Conservation (phyloP, 2,329 filamentous ascomycete species). For the Cladosporium colombiae region DNA sequence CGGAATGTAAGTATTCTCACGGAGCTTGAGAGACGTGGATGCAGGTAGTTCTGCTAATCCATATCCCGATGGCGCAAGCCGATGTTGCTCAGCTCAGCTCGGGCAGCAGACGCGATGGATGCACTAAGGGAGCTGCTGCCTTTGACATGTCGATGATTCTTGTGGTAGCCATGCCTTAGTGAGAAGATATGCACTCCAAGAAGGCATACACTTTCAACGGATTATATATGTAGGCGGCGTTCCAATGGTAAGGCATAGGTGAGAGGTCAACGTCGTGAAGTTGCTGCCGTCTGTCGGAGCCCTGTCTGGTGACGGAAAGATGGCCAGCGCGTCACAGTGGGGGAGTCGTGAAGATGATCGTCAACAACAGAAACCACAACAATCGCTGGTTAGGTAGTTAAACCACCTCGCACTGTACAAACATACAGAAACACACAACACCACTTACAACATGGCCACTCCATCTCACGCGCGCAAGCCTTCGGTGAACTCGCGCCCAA, state of each 20-base stretch:
- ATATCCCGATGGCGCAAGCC: background rate
- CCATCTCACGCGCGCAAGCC: slow-evolving; percentile 12
- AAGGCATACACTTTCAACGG: background rate
- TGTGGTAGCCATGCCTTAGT: background rate
- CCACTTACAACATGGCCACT: slow-evolving; percentile 26
- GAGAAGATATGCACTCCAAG: background rate
- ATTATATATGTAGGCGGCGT: background rate
- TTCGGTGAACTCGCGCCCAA: slow-evolving; percentile 66
- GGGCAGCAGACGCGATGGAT: slow-evolving; percentile 5
- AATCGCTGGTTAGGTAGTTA: background rate
- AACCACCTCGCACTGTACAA: too few species aligned
- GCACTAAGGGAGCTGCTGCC: slow-evolving; percentile 2
- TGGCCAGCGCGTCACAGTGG: background rate
- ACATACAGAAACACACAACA: background rate
- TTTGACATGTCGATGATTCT: background rate
- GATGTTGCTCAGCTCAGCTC: background rate
- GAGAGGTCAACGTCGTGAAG: background rate
- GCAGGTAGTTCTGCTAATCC: background rate
- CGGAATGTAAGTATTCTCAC: background rate
- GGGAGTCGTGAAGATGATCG: slow-evolving; percentile 1
- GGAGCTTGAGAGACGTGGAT: background rate
- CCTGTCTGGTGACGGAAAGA: background rate
- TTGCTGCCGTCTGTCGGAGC: background rate
- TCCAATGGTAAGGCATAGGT: background rate
- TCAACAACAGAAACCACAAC: slow-evolving; percentile 1